These are phyloP conservation scores for Solanum pimpinellifolium DNA, from an alignment of 257 asterid genomes.

Conservation along the genomic window DNA sequence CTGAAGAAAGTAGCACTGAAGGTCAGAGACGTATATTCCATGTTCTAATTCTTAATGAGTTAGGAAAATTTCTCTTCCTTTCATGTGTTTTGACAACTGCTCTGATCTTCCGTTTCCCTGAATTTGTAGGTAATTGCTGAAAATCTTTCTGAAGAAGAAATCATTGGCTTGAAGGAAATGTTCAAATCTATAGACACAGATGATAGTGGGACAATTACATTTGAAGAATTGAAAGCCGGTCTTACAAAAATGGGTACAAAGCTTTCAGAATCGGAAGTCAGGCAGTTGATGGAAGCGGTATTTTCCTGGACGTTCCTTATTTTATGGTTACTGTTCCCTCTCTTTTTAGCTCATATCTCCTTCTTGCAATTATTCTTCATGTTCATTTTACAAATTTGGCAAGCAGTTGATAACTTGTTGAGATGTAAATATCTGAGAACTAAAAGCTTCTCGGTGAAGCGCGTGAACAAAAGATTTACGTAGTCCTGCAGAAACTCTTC, in stretches of 20 bases:
- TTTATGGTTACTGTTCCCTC: neutral
- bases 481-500: neutral
- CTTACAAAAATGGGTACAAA: constrained; percentile 87
- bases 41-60: neutral
- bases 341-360: neutral
- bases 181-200: constrained; percentile 94
- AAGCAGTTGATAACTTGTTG: neutral
- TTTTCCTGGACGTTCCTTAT: neutral
- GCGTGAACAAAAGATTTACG: neutral
- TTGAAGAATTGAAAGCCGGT: constrained; percentile 88
- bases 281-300: constrained; percentile 96
- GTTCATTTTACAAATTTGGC: neutral
- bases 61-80: neutral
- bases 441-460: neutral
- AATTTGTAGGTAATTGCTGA: constrained; percentile 72
- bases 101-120: neutral
- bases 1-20: constrained; percentile 94
- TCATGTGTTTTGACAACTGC: neutral
- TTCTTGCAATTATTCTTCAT: neutral
- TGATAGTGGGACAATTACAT: constrained; percentile 83
- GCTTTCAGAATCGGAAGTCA: constrained; percentile 85
- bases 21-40: constrained; percentile 18
- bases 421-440: neutral
- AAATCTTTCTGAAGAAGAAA: constrained; percentile 93
- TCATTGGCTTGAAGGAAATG: constrained; percentile 92